Evolutionary conservation across 139 green algal genomes (phyloP), one percentile per base, ranked within the genome.

Genomic region (Asterochloris erici): DNA sequence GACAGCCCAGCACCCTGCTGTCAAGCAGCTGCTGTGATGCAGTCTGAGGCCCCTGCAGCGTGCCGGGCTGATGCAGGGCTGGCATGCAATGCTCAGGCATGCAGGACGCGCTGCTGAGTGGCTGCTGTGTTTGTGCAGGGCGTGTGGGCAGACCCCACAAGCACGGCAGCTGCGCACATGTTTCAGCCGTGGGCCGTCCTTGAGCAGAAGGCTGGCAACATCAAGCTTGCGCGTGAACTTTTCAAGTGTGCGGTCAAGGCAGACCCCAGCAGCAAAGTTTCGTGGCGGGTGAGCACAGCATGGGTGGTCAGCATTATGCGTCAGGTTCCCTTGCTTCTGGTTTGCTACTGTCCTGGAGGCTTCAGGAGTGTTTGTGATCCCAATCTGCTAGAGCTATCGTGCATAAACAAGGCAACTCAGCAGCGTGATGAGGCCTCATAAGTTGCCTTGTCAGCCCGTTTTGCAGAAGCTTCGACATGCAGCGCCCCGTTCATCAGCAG

Each of bases 221-320:
- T 86, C 4, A 29, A 79, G 29, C 81, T 96, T 16, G 95, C 97
- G 6, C 88, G 96, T 19, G 88, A 96, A 89, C 90, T 99, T 23
- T 99, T 97, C 89, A 98, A 98, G 86, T 95, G 92, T 28, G 95
- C 94, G 0, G 82, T 98, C 10, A 94, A 94, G 77, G 93, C 88
- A n/a, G 90, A 96, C 90, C 89, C 95, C 28, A 88, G 90, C 68
- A 92, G 86, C 76, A 89, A 96, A 80, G 81, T 80, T 0, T 88
- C 87, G 17, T 97, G 93, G 94, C 75, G 84, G 80, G 88, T 91
- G 73, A 75, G 85, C 4, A 24, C 24, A 14, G n/a, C 17, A n/a
- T 27, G 1, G 17, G 1, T 23, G 17, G 14, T 79, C 74, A 79
- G 38, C 15, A 4, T 64, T 63, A 12, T 0, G 27, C 14, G 11